Evolutionary conservation across 768 basidiomycete species (phyloP).

Genomic region (Suillus luteus): DNA sequence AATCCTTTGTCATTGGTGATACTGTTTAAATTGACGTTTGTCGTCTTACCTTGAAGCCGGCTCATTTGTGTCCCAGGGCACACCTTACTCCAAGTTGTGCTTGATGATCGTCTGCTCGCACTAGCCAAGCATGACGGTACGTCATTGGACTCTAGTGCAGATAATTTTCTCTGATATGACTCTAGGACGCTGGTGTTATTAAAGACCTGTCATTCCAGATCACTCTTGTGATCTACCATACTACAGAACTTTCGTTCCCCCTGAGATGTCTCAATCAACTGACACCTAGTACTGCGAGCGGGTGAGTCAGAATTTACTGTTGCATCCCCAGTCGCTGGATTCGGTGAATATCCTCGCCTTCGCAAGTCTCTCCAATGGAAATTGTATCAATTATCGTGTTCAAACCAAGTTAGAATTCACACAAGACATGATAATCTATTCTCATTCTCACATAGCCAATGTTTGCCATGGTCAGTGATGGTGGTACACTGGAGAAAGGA

Average conservation of each 20-base stretch:
- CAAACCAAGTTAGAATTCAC: constrained; percentile 39
- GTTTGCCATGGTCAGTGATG: constrained; percentile 64
- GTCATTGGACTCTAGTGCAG: constrained; percentile 9
- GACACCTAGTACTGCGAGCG: constrained; percentile 44
- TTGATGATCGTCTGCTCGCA: constrained; percentile 61
- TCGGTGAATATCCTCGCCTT: constrained; percentile 49
- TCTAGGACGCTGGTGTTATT: neutral
- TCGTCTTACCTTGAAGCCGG: neutral
- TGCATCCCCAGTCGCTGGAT: constrained; percentile 40
- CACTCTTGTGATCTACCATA: constrained; percentile 56
- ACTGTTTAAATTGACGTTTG: neutral
- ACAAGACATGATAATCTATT: neutral
- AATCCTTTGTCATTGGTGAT: constrained; percentile 70
- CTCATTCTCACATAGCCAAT: constrained; percentile 49
- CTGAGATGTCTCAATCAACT: constrained; percentile 45
- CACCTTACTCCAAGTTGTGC: constrained; percentile 56
- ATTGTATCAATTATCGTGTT: constrained; percentile 49
- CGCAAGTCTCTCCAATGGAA: constrained; percentile 42
- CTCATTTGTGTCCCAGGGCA: constrained; percentile 45
- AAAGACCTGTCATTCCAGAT: constrained; percentile 61
- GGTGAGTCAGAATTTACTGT: constrained; percentile 38
- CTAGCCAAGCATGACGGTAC: constrained; percentile 51
- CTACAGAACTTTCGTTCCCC: constrained; percentile 59
- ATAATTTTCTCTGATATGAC: neutral
- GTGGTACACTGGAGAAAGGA: constrained; percentile 32